Conservation (phyloP, 2,329 filamentous ascomycete species). For the Cladophialophora psammophila region DNA sequence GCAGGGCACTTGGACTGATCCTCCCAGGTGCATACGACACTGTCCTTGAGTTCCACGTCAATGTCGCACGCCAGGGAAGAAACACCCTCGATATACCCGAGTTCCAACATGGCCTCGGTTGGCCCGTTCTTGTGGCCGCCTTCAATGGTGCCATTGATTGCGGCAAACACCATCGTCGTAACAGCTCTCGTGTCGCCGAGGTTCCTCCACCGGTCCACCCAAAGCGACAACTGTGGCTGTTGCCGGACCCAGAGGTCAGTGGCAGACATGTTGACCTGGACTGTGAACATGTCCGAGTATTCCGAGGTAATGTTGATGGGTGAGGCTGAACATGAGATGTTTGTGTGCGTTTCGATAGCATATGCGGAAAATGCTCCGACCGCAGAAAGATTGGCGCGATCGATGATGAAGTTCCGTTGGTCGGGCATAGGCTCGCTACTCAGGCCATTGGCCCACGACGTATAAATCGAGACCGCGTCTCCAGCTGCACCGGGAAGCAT, state of each 20-base stretch:
- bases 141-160: constrained; percentile 9
- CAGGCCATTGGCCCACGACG: constrained; percentile 4
- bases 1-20: constrained; percentile 6
- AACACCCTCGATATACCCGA: neutral
- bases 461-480: constrained; percentile 4
- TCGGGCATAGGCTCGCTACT: constrained; percentile 6
- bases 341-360: constrained; percentile 2
- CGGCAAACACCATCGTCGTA: constrained; percentile 5
- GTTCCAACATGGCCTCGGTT: neutral
- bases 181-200: constrained; percentile 2
- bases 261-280: neutral
- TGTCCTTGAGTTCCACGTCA: constrained; percentile 9
- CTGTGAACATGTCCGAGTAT: constrained; percentile 5
- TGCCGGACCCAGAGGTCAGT: neutral
- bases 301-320: constrained; percentile 5
- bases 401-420: constrained; percentile 8
- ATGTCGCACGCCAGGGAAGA: constrained; percentile 8
- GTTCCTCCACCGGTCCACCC: constrained; percentile 4
- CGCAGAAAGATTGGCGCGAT: constrained; percentile 4
- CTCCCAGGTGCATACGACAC: constrained; percentile 6
- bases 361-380: constrained; percentile 3
- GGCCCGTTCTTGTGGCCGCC: constrained; percentile 6
- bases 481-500: constrained; percentile 4
- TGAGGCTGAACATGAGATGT: neutral
- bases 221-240: constrained; percentile 1